These are phyloP conservation scores for Plantago major DNA, from an alignment of 257 asterid genomes.

Conservation along the genomic window DNA sequence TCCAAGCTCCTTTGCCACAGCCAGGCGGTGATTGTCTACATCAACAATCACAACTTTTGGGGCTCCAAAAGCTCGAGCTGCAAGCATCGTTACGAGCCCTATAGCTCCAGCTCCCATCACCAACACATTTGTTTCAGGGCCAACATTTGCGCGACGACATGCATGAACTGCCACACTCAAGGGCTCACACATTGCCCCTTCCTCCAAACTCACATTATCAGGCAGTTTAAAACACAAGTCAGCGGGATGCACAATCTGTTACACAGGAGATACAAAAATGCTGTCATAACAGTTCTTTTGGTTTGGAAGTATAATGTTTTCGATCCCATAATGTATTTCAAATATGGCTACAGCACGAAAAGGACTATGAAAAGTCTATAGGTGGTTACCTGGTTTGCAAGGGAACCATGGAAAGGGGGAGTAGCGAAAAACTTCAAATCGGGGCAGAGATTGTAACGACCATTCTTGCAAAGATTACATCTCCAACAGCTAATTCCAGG, in stretches of 20 bases:
- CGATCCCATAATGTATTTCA: not conserved
- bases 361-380: too few species aligned
- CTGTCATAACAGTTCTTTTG: too few species aligned
- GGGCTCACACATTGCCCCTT: constrained; percentile 98
- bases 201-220: constrained; percentile 82
- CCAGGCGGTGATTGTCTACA: constrained; percentile 65
- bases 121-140: constrained; percentile 76
- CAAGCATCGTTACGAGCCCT: constrained; percentile 74
- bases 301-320: not conserved
- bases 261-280: not conserved
- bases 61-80: constrained; percentile 93
- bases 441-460: constrained; percentile 88
- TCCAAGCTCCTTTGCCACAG: constrained; percentile 80
- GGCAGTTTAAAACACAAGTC: constrained; percentile 87
- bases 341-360: too few species aligned
- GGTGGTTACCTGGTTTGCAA: constrained; percentile 70
- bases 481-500: constrained; percentile 88
- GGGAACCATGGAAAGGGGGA: constrained; percentile 91
- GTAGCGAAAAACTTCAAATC: constrained; percentile 90
- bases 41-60: constrained; percentile 73
- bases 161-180: constrained; percentile 94
- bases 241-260: constrained; percentile 92
- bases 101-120: constrained; percentile 96
- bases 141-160: constrained; percentile 81
- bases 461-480: constrained; percentile 71